Conservation (phyloP, 805 yeast species). For the Candida silvatica region DNA sequence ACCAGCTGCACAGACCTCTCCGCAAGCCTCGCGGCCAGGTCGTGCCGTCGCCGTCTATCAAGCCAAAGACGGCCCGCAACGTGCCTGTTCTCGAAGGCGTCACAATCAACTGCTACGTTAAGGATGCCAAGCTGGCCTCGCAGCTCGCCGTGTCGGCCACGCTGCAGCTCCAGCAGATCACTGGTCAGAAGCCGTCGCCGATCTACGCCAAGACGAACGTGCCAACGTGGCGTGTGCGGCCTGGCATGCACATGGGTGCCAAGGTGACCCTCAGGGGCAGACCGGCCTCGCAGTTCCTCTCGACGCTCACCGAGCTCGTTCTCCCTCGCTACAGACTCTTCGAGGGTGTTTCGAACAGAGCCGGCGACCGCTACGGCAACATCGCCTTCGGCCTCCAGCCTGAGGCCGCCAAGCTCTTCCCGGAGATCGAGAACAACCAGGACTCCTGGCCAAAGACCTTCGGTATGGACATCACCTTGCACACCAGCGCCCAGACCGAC, state of each 20-base stretch:
- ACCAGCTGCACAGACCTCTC: constrained; percentile 74
- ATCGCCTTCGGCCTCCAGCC: constrained; percentile 76
- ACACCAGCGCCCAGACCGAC: constrained; percentile 86
- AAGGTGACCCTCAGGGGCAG: constrained; percentile 69
- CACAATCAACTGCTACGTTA: constrained; percentile 67
- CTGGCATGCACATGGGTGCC: constrained; percentile 89
- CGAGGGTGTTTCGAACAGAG: constrained; percentile 60
- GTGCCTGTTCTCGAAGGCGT: constrained; percentile 68
- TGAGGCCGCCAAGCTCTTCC: constrained; percentile 74
- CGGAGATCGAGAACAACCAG: constrained; percentile 85
- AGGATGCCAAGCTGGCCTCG: constrained; percentile 59
- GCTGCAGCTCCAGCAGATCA: constrained; percentile 82
- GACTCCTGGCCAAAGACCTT: constrained; percentile 83
- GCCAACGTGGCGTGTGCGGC: constrained; percentile 78
- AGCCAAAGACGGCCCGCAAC: constrained; percentile 57
- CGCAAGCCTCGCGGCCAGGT: constrained; percentile 70
- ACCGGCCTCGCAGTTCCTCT: constrained; percentile 76
- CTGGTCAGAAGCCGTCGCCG: constrained; percentile 78
- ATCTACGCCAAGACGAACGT: constrained; percentile 72
- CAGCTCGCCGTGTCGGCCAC: constrained; percentile 70
- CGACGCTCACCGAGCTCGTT: constrained; percentile 85
- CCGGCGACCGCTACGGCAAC: constrained; percentile 85
- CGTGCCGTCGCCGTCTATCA: constrained; percentile 66
- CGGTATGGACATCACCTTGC: constrained; percentile 79
- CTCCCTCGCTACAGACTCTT: constrained; percentile 89